These are phyloP conservation scores for Boechera divaricarpa DNA, from an alignment of 345 rosid species.

Conservation along the genomic window DNA sequence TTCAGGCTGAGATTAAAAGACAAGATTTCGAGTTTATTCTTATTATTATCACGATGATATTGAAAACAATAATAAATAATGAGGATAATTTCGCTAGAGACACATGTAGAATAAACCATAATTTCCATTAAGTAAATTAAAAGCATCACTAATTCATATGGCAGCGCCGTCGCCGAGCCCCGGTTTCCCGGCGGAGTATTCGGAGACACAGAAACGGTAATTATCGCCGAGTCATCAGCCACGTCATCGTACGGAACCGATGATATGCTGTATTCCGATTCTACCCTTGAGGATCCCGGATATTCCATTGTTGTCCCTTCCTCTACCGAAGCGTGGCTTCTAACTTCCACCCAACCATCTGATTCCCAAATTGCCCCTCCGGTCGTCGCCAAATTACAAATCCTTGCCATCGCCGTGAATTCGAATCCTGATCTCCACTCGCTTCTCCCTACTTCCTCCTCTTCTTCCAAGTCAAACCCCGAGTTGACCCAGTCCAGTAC, in stretches of 20 bases:
- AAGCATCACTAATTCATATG: conserved; percentile 19
- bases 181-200: conserved; percentile 7
- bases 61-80: conserved; percentile 19
- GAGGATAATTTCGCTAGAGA: background rate
- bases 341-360: conserved; percentile 63
- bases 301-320: conserved; percentile 38
- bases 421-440: background rate
- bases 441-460: conserved; percentile 29
- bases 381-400: conserved; percentile 47
- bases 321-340: conserved; percentile 40
- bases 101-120: conserved; percentile 1
- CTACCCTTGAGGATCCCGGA: conserved; percentile 16
- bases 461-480: conserved; percentile 41
- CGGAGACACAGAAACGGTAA: background rate
- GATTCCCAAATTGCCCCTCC: conserved; percentile 60
- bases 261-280: conserved; percentile 9
- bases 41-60: background rate
- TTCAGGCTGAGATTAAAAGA: conserved; percentile 30
- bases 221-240: conserved; percentile 10
- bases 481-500: conserved; percentile 63
- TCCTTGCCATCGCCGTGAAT: conserved; percentile 45
- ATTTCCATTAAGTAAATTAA: background rate
- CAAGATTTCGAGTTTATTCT: conserved; percentile 18
- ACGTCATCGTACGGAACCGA: conserved; percentile 23
- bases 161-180: conserved; percentile 29